Base-by-base conservation (phyloP, 306 rosid species). In the Lathyrus sativus region DNA sequence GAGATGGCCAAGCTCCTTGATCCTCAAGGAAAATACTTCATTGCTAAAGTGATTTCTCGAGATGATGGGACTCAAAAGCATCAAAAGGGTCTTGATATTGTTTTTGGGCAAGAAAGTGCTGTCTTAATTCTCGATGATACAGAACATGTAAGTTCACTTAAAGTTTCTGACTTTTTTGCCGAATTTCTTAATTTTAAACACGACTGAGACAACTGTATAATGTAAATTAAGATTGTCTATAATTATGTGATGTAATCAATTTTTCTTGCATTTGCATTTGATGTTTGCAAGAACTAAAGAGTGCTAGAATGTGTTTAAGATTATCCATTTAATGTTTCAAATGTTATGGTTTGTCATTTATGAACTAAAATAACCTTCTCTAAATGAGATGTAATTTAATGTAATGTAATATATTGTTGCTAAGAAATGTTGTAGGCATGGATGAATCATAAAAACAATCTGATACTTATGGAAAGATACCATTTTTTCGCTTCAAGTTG, bases 1-100 rank as follows among this genome's bases (percentile, higher is more conserved):
- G 91, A 91, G 82, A 95, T 90, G 99, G 96, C 96, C 13, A 84
- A 83, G 81, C 69, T 95, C 72, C 90, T 95, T 75, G 99, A 95
- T 73, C 95, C 99, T 43, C 81, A n/a, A 55, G 79, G 74, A 74
- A 91, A 85, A 78, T 93, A 87, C 80, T 93, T 90, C 61, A 73
- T 73, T 39, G 61, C 80, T 11, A 87, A 85, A 77, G 93, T 95
- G 58, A 95, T 90, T 65, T 95, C 99, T 45, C 85, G 96, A 7
- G 97, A 95, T 63, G 97, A 95, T 75, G 95, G 99, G 65, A 88
- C 96, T 65, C 89, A 85, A 71, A 88, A 26, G 79, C 91, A 88
- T 85, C 92, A 90, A 66, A 91, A 95, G 85, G 99, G 90, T 65
- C 91, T 95, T 31, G 97, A 95, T 80, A 69, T 95, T 46, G 88